Percentiles rank a stretch among this genome's conserved stretches.
phyloP scores from a whole-genome alignment of 805 yeast species.

The Debaryomyces tyrocola region DNA sequence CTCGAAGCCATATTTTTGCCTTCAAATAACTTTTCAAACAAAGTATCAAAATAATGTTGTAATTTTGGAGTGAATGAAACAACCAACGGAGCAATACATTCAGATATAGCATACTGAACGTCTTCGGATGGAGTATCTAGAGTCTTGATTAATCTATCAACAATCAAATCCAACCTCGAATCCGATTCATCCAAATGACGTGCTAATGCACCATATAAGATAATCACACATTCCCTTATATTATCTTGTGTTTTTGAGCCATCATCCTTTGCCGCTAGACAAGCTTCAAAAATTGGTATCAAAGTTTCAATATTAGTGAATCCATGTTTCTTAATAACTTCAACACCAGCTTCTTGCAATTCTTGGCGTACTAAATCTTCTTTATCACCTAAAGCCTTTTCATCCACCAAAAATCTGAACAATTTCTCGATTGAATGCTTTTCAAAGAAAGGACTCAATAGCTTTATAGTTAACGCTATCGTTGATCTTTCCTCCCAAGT shows the following conservation, averaged over 20 bases:
- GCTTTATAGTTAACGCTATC: conserved; percentile 64
- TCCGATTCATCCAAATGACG: conserved; percentile 74
- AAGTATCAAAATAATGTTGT: conserved; percentile 52
- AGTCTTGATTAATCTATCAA: conserved; percentile 69
- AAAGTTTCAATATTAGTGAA: conserved; percentile 64
- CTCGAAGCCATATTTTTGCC: conserved; percentile 54
- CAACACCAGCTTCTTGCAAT: conserved; percentile 86
- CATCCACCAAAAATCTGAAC: conserved; percentile 62
- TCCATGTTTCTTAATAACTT: conserved; percentile 67
- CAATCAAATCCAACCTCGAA: conserved; percentile 60
- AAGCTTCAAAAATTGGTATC: conserved; percentile 77
- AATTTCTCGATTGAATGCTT: conserved; percentile 45
- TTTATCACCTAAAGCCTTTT: conserved; percentile 71
- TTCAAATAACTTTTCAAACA: conserved; percentile 60
- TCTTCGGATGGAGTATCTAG: conserved; percentile 85
- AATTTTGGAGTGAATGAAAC: conserved; percentile 51
- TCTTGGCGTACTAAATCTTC: conserved; percentile 74
- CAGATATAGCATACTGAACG: conserved; percentile 85
- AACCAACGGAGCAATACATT: conserved; percentile 83
- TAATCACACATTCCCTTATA: conserved; percentile 76
- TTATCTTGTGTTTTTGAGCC: conserved; percentile 53
- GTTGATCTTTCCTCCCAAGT: conserved; percentile 87
- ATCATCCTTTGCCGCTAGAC: conserved; percentile 52
- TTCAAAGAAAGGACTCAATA: conserved; percentile 50
- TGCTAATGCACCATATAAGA: conserved; percentile 88